Conservation (phyloP, 306 rosid species). For the Quercus gilva region DNA sequence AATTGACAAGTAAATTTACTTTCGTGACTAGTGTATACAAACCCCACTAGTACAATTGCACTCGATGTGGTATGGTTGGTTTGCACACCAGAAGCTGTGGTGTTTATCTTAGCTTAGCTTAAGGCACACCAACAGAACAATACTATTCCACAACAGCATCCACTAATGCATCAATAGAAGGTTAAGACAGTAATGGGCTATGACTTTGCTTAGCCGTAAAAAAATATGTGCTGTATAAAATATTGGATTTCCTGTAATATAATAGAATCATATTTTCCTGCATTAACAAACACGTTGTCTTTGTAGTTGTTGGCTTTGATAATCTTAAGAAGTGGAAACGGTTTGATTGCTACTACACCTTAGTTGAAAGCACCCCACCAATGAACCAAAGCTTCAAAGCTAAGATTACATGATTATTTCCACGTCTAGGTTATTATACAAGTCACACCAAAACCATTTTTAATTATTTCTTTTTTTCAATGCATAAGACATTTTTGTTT, state of each 20-base stretch:
- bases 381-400: conserved; percentile 47
- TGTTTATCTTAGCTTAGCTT: not conserved
- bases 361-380: conserved; percentile 15
- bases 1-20: no score
- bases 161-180: not conserved
- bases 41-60: not conserved
- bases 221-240: not conserved
- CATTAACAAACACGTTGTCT: conserved; percentile 23
- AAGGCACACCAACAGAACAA: not conserved
- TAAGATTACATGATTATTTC: conserved; percentile 47
- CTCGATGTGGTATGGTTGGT: not conserved
- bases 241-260: not conserved
- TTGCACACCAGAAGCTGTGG: not conserved
- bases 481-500: not conserved
- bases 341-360: conserved; percentile 12
- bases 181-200: not conserved
- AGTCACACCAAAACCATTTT: not conserved
- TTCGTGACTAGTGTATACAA: no score
- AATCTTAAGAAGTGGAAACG: conserved; percentile 18
- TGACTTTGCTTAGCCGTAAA: conserved; percentile 23
- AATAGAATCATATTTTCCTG: not conserved
- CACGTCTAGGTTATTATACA: not conserved
- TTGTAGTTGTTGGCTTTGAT: conserved; percentile 18
- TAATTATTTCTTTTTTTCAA: not conserved
- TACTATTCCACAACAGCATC: not conserved